Percentiles rank a stretch among this genome's conserved stretches.
phyloP scores from a whole-genome alignment of 164 flowering plant genomes.

The Umbilicus rupestris region DNA sequence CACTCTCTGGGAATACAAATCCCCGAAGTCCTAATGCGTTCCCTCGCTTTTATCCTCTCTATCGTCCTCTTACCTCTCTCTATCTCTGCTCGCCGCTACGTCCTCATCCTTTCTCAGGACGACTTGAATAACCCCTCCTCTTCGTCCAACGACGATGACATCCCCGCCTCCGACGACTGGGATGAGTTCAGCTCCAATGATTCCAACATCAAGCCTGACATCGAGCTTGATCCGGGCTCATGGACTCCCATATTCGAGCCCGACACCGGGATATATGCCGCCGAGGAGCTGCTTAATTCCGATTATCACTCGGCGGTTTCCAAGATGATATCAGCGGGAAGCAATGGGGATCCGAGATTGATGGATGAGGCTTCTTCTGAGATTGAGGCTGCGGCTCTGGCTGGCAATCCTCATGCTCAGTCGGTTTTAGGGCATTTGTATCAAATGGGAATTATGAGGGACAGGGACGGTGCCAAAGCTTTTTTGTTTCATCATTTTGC shows the following conservation, averaged over 20 bases:
- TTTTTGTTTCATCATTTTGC: slow-evolving; percentile 70
- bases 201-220: slow-evolving; percentile 44
- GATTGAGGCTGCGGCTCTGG: slow-evolving; percentile 42
- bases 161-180: slow-evolving; percentile 37
- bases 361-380: slow-evolving; percentile 63
- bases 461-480: slow-evolving; percentile 49
- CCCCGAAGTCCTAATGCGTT: background rate
- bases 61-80: slow-evolving; percentile 24
- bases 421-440: slow-evolving; percentile 70
- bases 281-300: slow-evolving; percentile 14
- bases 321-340: slow-evolving; percentile 42
- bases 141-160: slow-evolving; percentile 18
- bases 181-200: slow-evolving; percentile 59
- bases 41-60: background rate
- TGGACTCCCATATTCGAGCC: slow-evolving; percentile 88
- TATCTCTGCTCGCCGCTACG: slow-evolving; percentile 36
- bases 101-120: slow-evolving; percentile 65
- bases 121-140: slow-evolving; percentile 38
- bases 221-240: slow-evolving; percentile 85
- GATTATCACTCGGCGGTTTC: slow-evolving; percentile 45
- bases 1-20: background rate
- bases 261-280: slow-evolving; percentile 15
- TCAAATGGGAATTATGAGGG: slow-evolving; percentile 56
- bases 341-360: slow-evolving; percentile 32
- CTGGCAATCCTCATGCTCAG: slow-evolving; percentile 61